These are phyloP conservation scores for Articulospora tetracladia DNA, from an alignment of 495 filamentous ascomycete species.

Conservation along the genomic window DNA sequence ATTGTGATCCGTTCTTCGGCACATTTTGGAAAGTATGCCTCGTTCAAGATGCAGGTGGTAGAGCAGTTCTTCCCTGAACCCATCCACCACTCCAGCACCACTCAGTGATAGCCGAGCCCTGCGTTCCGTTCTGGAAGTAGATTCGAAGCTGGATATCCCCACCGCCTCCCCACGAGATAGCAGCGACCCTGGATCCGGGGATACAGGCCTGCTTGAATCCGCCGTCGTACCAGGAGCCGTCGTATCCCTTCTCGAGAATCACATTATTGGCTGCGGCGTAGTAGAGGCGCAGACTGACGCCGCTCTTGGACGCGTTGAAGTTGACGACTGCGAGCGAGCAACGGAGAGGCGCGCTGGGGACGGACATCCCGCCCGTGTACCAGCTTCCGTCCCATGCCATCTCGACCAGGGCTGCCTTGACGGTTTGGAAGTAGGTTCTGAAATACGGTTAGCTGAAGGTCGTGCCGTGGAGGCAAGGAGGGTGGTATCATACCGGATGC, in stretches of 20 bases:
- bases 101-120: neutral
- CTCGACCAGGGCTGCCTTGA: neutral
- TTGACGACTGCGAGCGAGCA: neutral
- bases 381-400: neutral
- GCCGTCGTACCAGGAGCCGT: neutral
- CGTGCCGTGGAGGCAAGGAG: neutral
- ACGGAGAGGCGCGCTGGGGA: neutral
- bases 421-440: neutral
- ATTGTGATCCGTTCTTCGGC: no score
- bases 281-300: neutral
- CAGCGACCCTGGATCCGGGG: neutral
- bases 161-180: neutral
- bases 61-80: neutral
- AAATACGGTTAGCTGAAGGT: neutral
- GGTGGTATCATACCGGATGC: neutral
- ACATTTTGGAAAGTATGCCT: no score
- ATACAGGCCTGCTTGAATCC: conserved; percentile 1
- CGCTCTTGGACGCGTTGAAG: conserved; percentile 1
- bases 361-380: neutral
- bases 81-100: conserved; percentile 2
- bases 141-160: neutral
- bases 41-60: neutral
- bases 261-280: neutral
- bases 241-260: neutral
- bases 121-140: neutral